Evolutionary conservation across 1,139 yeast species (phyloP).

Genomic region (Candida freyschussii): DNA sequence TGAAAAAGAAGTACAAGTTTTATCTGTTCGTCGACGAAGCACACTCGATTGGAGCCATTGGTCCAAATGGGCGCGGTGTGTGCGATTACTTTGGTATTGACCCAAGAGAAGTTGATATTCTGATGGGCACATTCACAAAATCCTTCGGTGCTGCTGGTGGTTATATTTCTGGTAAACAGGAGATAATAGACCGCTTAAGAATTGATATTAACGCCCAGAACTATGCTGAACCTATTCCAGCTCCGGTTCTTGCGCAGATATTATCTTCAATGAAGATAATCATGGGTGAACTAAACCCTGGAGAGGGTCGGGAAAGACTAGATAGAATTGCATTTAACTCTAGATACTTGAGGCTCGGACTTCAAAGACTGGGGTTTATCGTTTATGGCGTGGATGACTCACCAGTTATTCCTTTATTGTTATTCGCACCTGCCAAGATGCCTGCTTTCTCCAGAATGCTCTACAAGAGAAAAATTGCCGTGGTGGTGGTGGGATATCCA

Average conservation of each 20-base stretch:
- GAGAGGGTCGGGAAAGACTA: constrained; percentile 88
- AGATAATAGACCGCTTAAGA: constrained; percentile 68
- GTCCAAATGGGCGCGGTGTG: constrained; percentile 89
- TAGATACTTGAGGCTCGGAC: constrained; percentile 83
- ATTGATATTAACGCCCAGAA: constrained; percentile 66
- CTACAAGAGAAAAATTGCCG: constrained; percentile 77
- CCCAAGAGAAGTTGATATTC: constrained; percentile 71
- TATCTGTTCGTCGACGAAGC: constrained; percentile 95
- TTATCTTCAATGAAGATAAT: constrained; percentile 75
- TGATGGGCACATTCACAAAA: constrained; percentile 97
- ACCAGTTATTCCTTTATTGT: constrained; percentile 86
- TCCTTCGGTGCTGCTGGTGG: constrained; percentile 99
- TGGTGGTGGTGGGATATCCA: constrained; percentile 95
- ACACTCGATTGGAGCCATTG: constrained; percentile 97
- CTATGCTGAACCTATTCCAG: constrained; percentile 83
- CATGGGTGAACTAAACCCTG: constrained; percentile 78
- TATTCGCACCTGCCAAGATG: constrained; percentile 91
- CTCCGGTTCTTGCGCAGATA: constrained; percentile 89
- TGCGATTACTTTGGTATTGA: constrained; percentile 87
- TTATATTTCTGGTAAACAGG: constrained; percentile 72
- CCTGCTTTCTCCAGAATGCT: constrained; percentile 85
- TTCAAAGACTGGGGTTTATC: constrained; percentile 87
- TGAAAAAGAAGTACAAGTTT: constrained; percentile 83
- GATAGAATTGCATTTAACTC: constrained; percentile 94
- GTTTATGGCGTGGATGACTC: constrained; percentile 95